These are phyloP conservation scores for Yamadazyma sp. DNA, from an alignment of 1,139 yeast species.

Conservation along the genomic window DNA sequence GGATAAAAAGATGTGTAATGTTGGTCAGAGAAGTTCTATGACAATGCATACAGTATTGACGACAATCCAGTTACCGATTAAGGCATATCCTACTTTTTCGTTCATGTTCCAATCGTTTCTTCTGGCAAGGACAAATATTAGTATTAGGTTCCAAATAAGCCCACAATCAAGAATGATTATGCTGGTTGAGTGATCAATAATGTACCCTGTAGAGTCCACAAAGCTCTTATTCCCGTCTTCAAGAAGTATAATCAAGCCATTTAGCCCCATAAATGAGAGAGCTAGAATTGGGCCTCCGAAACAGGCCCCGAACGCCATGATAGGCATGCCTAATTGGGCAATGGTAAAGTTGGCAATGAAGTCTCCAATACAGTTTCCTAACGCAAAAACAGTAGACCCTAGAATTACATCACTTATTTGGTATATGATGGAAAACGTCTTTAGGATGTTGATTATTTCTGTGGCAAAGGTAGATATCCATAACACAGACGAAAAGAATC, in stretches of 20 bases:
- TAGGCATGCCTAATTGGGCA: constrained; percentile 82
- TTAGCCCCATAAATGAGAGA: constrained; percentile 49
- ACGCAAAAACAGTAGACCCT: constrained; percentile 85
- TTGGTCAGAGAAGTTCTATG: constrained; percentile 5
- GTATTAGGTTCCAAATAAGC: constrained; percentile 51
- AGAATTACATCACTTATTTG: constrained; percentile 74
- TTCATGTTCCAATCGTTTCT: constrained; percentile 67
- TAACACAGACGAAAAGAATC: constrained; percentile 65
- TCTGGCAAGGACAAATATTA: constrained; percentile 58
- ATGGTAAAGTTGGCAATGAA: constrained; percentile 81
- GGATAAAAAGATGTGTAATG: too few species aligned
- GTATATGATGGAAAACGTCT: constrained; percentile 59
- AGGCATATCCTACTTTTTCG: constrained; percentile 50
- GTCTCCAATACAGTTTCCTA: constrained; percentile 92
- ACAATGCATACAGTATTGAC: constrained; percentile 41
- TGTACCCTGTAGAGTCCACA: constrained; percentile 15
- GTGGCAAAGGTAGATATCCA: constrained; percentile 81
- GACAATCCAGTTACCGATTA: constrained; percentile 56
- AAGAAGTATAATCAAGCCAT: constrained; percentile 56
- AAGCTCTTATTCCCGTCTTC: constrained; percentile 13
- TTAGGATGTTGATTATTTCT: constrained; percentile 68
- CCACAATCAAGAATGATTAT: constrained; percentile 53
- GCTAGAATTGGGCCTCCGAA: constrained; percentile 84
- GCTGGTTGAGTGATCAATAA: constrained; percentile 39
- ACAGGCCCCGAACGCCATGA: constrained; percentile 93